Evolutionary conservation across 164 flowering plant species (phyloP).

Genomic region (Annona squamosa): DNA sequence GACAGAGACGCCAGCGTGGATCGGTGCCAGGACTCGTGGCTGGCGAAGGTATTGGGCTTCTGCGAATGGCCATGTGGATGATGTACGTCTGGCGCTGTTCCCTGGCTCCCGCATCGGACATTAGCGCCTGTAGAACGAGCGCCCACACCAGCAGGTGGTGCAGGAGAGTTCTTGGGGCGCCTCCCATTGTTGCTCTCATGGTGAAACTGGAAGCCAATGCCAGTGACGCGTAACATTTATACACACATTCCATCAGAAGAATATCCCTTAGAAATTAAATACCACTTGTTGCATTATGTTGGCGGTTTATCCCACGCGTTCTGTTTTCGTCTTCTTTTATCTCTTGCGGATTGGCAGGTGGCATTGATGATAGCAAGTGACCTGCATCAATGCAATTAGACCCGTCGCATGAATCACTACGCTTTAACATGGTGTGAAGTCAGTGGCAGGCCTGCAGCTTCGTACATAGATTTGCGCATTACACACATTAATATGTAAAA

Average conservation of each 20-base stretch:
- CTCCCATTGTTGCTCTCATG: neutral
- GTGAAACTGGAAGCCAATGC: neutral
- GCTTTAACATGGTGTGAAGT: too few relatives aligned
- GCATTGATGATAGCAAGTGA: neutral
- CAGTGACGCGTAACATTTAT: neutral
- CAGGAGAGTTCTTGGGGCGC: neutral
- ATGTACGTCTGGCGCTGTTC: slow-evolving; percentile 14
- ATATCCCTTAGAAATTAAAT: neutral
- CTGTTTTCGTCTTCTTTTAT: neutral
- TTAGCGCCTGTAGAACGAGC: neutral
- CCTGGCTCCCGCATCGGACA: neutral
- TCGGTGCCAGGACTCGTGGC: slow-evolving; percentile 19
- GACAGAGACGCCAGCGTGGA: slow-evolving; percentile 13
- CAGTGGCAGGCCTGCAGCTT: neutral
- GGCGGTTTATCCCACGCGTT: neutral
- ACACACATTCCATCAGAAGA: neutral
- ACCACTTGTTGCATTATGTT: neutral
- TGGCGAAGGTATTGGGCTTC: slow-evolving; percentile 14
- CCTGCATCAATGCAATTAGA: too few relatives aligned
- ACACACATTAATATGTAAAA: too few relatives aligned
- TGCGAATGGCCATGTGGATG: slow-evolving; percentile 20
- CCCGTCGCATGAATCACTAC: too few relatives aligned
- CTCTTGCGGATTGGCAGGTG: neutral
- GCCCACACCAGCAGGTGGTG: slow-evolving; percentile 11
- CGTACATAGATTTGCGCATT: neutral